Percentiles rank a stretch among this genome's conserved stretches.
Conservation (phyloP, 345 rosid species). For the Brassica juncea region DNA sequence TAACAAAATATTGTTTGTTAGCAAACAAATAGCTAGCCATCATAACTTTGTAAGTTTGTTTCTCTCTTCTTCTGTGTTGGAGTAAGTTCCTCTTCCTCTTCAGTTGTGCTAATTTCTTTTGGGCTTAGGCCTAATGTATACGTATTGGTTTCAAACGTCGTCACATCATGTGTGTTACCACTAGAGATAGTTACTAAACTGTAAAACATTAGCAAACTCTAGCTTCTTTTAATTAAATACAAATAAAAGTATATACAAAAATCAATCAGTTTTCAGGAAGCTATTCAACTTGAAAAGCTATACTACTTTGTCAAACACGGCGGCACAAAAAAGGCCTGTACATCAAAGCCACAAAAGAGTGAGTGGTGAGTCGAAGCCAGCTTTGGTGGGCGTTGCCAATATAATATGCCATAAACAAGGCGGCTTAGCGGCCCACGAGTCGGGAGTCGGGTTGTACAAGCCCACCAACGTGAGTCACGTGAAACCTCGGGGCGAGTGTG, state of each 20-base stretch:
- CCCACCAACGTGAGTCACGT: neutral
- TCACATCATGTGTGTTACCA: neutral
- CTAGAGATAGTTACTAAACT: neutral
- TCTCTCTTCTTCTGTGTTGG: too few relatives aligned
- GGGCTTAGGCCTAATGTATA: neutral
- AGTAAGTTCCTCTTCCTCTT: neutral
- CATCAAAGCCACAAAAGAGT: slow-evolving; percentile 3
- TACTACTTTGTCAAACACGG: neutral
- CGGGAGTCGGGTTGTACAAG: neutral
- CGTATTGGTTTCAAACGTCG: neutral
- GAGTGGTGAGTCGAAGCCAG: slow-evolving; percentile 8
- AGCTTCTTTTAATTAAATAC: neutral
- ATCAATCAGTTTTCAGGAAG: neutral
- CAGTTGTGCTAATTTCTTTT: neutral
- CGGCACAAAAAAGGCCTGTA: slow-evolving; percentile 9
- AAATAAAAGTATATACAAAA: neutral
- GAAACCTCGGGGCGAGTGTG: neutral
- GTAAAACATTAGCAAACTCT: neutral
- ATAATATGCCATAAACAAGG: neutral
- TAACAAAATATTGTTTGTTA: neutral
- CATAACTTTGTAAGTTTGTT: neutral
- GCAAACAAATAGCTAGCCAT: neutral
- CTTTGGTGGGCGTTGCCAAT: slow-evolving; percentile 8
- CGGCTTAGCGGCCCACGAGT: neutral
- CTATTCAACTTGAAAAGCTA: neutral